phyloP scores from a whole-genome alignment of 2,329 filamentous ascomycete species.

The Gaeumannomyces sp. region DNA sequence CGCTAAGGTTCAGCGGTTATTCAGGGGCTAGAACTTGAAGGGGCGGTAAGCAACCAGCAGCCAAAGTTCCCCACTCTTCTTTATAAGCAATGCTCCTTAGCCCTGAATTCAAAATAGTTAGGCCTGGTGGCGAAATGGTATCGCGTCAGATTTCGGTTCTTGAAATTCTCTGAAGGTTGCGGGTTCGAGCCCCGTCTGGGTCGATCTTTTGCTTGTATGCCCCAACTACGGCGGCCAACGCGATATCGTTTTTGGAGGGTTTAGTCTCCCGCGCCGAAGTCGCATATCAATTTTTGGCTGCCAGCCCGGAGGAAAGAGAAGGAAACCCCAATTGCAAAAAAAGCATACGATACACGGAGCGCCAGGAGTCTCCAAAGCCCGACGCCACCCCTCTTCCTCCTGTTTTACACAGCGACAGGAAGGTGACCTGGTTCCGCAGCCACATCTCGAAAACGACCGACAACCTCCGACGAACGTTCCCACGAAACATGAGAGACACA shows the following conservation, averaged over 20 bases:
- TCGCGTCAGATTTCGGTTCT: slow-evolving; percentile 7
- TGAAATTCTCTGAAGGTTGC: slow-evolving; percentile 8
- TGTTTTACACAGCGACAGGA: background rate
- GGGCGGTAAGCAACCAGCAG: background rate
- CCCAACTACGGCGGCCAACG: background rate
- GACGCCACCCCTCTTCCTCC: background rate
- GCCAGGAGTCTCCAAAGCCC: background rate
- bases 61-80: background rate
- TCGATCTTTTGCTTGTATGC: background rate
- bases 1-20: too few relatives aligned
- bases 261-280: too few relatives aligned
- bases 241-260: too few relatives aligned
- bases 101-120: background rate
- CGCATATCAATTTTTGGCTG: too few relatives aligned
- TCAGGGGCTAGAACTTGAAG: background rate
- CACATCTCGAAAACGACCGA: background rate
- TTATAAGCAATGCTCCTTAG: background rate
- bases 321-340: background rate
- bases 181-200: slow-evolving; percentile 8
- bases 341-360: background rate
- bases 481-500: too few relatives aligned
- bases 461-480: background rate
- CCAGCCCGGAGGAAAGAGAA: too few relatives aligned
- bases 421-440: background rate
- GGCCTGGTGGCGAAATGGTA: slow-evolving; percentile 9